Evolutionary conservation across 208 protist species (phyloP), one percentile per base, ranked within the genome.

Genomic region (Acanthamoeba lugdunensis): DNA sequence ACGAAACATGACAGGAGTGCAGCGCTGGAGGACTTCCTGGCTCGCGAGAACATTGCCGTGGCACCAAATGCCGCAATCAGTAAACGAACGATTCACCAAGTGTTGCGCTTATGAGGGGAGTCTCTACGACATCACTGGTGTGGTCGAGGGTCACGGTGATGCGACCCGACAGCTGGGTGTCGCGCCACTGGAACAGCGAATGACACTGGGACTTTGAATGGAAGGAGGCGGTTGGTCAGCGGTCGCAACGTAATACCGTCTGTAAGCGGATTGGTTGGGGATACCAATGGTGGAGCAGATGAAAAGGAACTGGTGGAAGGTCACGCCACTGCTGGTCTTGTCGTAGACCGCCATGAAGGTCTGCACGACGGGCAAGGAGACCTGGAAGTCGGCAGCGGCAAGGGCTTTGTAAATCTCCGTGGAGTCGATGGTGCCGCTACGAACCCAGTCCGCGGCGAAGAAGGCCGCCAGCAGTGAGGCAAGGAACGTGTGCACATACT

Each of bases 181-280:
- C 94, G 25, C 89, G 77, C 92, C 92, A 95, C 89, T 95, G 93
- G 67, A 95, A 95, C 11, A 95, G 65, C 30, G 87, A 94, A 48
- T 92, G 23, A 48, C 56, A 54, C 52, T 94, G 52, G 8, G n/a
- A n/a, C n/a, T n/a, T n/a, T n/a, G n/a, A n/a, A n/a, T n/a, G n/a
- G n/a, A n/a, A n/a, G n/a, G n/a, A n/a, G n/a, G n/a, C n/a, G n/a
- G n/a, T n/a, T n/a, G n/a, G n/a, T n/a, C n/a, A n/a, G n/a, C n/a
- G n/a, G n/a, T n/a, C n/a, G n/a, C n/a, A n/a, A n/a, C n/a, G n/a
- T n/a, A n/a, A n/a, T n/a, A n/a, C n/a, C n/a, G n/a, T n/a, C n/a
- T n/a, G n/a, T n/a, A n/a, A n/a, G n/a, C n/a, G n/a, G n/a, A n/a
- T n/a, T n/a, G n/a, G n/a, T n/a, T n/a, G n/a, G n/a, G n/a, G n/a